phyloP scores from a whole-genome alignment of 768 basidiomycete genomes.

The Phaffia tasmanica region DNA sequence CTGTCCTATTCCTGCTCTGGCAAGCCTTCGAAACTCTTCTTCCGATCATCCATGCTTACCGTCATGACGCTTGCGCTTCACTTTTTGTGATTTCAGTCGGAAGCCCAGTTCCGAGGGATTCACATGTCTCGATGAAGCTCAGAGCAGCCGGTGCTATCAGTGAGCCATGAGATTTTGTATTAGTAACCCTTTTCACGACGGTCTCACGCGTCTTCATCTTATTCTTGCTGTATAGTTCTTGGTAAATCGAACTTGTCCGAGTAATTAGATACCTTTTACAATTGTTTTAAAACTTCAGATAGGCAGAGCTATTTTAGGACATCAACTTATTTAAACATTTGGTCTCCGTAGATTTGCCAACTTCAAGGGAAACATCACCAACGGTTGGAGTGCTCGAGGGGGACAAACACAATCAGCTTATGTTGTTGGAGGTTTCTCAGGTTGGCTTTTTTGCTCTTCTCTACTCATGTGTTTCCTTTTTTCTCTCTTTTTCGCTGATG shows the following conservation, averaged over 20 bases:
- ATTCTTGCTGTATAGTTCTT: conserved; percentile 16
- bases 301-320: conserved; percentile 8
- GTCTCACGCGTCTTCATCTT: neutral
- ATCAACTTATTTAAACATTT: neutral
- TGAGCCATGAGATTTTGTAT: neutral
- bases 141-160: conserved; percentile 22
- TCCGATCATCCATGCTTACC: neutral
- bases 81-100: conserved; percentile 3
- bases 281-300: conserved; percentile 16
- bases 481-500: no score
- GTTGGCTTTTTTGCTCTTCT: no score
- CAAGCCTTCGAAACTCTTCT: no score
- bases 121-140: conserved; percentile 27
- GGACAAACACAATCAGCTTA: conserved; percentile 32
- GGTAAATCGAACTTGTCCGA: conserved; percentile 34
- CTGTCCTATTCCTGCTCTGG: neutral
- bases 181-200: neutral
- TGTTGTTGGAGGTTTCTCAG: conserved; percentile 29
- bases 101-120: conserved; percentile 26
- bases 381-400: conserved; percentile 32
- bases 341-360: neutral
- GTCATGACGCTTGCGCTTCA: neutral
- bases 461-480: no score
- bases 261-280: conserved; percentile 2
- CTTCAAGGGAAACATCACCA: conserved; percentile 25